Evolutionary conservation across 331 rosid genomes (phyloP).

Genomic region (Phaseolus coccineus): DNA sequence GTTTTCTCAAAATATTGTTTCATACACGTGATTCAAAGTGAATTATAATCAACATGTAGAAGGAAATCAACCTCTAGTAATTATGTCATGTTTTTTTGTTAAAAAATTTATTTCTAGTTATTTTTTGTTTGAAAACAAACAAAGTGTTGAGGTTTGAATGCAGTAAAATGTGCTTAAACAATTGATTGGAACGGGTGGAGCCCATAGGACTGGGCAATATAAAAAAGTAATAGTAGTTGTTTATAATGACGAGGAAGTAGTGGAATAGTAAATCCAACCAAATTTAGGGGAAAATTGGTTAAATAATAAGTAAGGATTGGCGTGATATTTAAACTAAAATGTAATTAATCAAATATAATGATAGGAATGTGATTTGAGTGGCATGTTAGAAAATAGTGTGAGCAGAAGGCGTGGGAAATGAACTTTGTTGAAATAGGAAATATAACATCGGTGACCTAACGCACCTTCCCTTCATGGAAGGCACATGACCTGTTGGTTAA

Average conservation of each 20-base stretch:
- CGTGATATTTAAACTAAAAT: neutral
- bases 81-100: neutral
- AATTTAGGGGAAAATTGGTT: neutral
- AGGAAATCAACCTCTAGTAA: neutral
- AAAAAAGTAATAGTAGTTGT: no score
- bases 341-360: neutral
- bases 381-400: neutral
- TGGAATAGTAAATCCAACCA: neutral
- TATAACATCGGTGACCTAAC: slow-evolving; percentile 36
- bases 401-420: slow-evolving; percentile 32
- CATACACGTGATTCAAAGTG: neutral
- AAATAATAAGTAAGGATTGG: neutral
- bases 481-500: slow-evolving; percentile 63
- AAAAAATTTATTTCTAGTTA: no score
- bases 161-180: neutral
- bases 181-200: neutral
- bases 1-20: no score
- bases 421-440: slow-evolving; percentile 32
- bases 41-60: neutral
- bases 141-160: no score
- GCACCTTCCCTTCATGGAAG: slow-evolving; percentile 32
- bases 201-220: no score
- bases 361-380: neutral
- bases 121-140: no score
- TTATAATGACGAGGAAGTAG: neutral